A percentile compares a stretch with the other conserved stretches of the same genome.
phyloP scores from a whole-genome alignment of 768 basidiomycete genomes.

The Russula virescens region DNA sequence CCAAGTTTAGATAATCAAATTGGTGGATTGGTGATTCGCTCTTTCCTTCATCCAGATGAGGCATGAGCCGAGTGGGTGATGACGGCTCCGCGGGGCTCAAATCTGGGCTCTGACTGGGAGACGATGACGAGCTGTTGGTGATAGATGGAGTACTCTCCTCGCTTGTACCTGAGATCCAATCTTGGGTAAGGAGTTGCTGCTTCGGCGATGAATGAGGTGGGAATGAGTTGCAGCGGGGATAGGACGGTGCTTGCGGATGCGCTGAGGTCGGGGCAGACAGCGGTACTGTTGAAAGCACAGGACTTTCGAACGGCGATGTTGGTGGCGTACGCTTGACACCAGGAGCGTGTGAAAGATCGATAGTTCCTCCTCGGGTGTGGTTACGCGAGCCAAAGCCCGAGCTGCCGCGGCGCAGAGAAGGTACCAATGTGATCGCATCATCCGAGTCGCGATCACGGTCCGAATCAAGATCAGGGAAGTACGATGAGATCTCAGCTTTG shows the following conservation, averaged over 20 bases:
- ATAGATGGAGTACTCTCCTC: constrained; percentile 22
- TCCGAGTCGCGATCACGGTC: constrained; percentile 18
- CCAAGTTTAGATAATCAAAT: constrained; percentile 48
- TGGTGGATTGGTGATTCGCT: constrained; percentile 10
- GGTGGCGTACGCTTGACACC: constrained; percentile 20
- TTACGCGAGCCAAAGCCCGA: constrained; percentile 15
- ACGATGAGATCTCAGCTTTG: not conserved
- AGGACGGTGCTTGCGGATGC: constrained; percentile 6
- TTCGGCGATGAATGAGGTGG: constrained; percentile 16
- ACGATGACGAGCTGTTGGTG: constrained; percentile 20
- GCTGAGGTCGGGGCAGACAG: not conserved
- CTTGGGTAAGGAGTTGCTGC: not conserved
- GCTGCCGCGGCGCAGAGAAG: constrained; percentile 11
- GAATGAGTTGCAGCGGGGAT: constrained; percentile 20
- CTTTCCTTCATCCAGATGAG: not conserved
- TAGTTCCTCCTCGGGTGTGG: constrained; percentile 14
- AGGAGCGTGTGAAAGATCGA: constrained; percentile 7
- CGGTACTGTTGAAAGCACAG: not conserved
- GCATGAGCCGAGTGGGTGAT: not conserved
- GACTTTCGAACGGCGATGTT: constrained; percentile 16
- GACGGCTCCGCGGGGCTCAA: constrained; percentile 3
- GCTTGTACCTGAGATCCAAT: constrained; percentile 7
- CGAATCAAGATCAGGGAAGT: constrained; percentile 16
- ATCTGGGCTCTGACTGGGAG: constrained; percentile 18
- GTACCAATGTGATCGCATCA: constrained; percentile 15